Evolutionary conservation across 2,329 filamentous ascomycete species (phyloP).

Genomic region (Cladosporium phlei): DNA sequence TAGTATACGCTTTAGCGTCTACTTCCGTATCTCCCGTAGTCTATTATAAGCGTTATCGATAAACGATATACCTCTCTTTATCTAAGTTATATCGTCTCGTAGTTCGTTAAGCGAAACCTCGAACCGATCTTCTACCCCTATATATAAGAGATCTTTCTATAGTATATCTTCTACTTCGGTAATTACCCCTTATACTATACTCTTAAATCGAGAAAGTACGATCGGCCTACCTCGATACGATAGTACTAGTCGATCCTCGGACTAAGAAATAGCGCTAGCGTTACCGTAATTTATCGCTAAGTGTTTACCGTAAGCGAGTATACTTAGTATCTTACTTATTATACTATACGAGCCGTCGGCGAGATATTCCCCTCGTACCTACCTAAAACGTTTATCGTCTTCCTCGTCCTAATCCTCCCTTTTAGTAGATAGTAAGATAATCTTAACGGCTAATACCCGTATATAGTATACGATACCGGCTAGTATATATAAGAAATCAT

Average conservation of each 20-base stretch:
- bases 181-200: slow-evolving; percentile 18
- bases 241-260: background rate
- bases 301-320: slow-evolving; percentile 23
- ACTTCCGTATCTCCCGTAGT: slow-evolving; percentile 17
- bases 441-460: slow-evolving; percentile 20
- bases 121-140: slow-evolving; percentile 16
- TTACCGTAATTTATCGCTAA: slow-evolving; percentile 20
- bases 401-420: slow-evolving; percentile 16
- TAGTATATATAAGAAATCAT: slow-evolving; percentile 21
- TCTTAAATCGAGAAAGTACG: slow-evolving; percentile 19
- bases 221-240: background rate
- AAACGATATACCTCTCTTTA: slow-evolving; percentile 19
- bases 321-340: slow-evolving; percentile 23
- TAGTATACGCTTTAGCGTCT: slow-evolving; percentile 16
- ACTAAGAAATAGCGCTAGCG: slow-evolving; percentile 18
- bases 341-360: slow-evolving; percentile 21
- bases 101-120: slow-evolving; percentile 18
- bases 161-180: slow-evolving; percentile 18
- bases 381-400: slow-evolving; percentile 18
- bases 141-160: slow-evolving; percentile 19
- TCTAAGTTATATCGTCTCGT: slow-evolving; percentile 20
- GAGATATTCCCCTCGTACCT: slow-evolving; percentile 18
- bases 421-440: slow-evolving; percentile 17
- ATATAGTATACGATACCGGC: slow-evolving; percentile 20
- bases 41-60: slow-evolving; percentile 18